Percentiles rank a stretch among this genome's conserved stretches.
These are phyloP conservation scores for Boletus pseudo-olivaceus DNA, from an alignment of 768 basidiomycete genomes.

Conservation along the genomic window DNA sequence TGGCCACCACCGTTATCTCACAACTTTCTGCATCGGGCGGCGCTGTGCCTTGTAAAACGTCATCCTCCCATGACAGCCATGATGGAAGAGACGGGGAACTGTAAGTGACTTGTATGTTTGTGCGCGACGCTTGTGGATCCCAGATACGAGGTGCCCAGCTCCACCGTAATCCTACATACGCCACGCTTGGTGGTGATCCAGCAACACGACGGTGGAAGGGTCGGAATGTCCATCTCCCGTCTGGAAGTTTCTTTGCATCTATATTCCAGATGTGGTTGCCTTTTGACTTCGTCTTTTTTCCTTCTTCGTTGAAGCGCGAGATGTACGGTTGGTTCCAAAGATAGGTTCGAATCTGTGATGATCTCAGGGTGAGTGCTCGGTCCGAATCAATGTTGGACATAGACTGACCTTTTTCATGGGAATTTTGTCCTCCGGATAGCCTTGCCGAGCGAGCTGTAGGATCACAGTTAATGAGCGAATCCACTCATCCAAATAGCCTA, in stretches of 20 bases:
- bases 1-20: constrained; percentile 71
- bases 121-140: constrained; percentile 91
- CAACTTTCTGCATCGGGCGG: constrained; percentile 71
- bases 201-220: constrained; percentile 87
- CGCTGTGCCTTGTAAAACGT: constrained; percentile 78
- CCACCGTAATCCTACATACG: constrained; percentile 79
- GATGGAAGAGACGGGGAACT: constrained; percentile 76
- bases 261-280: constrained; percentile 99
- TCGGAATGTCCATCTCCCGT: constrained; percentile 82
- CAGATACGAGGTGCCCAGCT: constrained; percentile 91
- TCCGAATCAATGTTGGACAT: constrained; percentile 9
- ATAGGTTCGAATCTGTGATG: constrained; percentile 78
- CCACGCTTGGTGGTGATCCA: constrained; percentile 75
- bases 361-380: constrained; percentile 21
- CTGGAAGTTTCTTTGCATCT: constrained; percentile 80
- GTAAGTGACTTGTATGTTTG: constrained; percentile 75
- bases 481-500: constrained; percentile 1
- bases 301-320: constrained; percentile 96
- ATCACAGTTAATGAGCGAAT: constrained; percentile 10
- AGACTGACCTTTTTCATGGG: constrained; percentile 87
- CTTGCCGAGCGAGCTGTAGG: constrained; percentile 70
- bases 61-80: constrained; percentile 88
- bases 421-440: constrained; percentile 91
- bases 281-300: constrained; percentile 98
- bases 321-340: constrained; percentile 94